These are phyloP conservation scores for Lepiota venenata DNA, from an alignment of 768 basidiomycete genomes.

Conservation along the genomic window DNA sequence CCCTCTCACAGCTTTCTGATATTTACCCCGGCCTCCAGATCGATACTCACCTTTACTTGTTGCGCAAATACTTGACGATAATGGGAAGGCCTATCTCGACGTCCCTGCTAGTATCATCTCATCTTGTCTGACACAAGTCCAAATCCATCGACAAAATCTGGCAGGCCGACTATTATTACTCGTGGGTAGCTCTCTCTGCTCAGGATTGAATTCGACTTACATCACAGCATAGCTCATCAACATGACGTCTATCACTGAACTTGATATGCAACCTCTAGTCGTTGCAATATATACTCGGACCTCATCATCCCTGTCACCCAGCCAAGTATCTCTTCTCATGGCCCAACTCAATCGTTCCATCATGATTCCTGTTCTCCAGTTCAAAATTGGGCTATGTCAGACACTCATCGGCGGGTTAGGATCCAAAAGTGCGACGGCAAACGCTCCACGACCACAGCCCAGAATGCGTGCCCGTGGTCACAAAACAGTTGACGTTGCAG, in stretches of 20 bases:
- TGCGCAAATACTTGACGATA: conserved; percentile 15
- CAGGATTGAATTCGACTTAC: not conserved
- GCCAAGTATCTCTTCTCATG: conserved; percentile 3
- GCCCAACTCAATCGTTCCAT: conserved; percentile 5
- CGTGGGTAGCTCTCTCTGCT: conserved; percentile 11
- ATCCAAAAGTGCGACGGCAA: conserved; percentile 1
- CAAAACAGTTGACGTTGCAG: not conserved
- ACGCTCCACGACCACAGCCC: conserved; percentile 2
- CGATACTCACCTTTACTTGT: conserved; percentile 34
- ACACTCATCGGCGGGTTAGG: conserved; percentile 25
- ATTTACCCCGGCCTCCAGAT: conserved; percentile 13
- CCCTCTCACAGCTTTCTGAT: conserved; percentile 1
- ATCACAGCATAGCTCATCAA: conserved; percentile 32
- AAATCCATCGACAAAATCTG: conserved; percentile 23
- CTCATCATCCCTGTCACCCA: not conserved
- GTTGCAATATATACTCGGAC: conserved; percentile 33
- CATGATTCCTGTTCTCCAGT: conserved; percentile 26
- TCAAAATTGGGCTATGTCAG: conserved; percentile 38
- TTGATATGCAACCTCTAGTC: conserved; percentile 34
- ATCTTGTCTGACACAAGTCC: conserved; percentile 26
- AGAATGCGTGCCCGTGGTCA: conserved; percentile 2
- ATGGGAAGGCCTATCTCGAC: conserved; percentile 13
- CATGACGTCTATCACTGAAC: conserved; percentile 30
- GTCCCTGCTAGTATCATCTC: conserved; percentile 22
- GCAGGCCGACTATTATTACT: conserved; percentile 25